A percentile compares a stretch with the other conserved stretches of the same genome.
Evolutionary conservation across 1,139 yeast species (phyloP).

Genomic region (Yamadazyma atmosphaerica): DNA sequence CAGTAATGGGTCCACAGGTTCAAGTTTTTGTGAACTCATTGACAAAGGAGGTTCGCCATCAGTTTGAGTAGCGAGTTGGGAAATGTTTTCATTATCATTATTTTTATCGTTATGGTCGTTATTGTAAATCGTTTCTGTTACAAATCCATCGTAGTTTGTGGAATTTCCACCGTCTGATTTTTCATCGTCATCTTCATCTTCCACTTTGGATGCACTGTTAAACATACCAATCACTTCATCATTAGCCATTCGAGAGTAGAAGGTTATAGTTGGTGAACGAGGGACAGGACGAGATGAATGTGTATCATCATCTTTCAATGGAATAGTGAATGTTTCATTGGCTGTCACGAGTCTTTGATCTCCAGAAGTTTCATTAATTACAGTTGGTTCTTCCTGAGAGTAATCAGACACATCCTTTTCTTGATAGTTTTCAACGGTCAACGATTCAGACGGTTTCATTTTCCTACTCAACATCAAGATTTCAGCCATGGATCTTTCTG

Average conservation of each 20-base stretch:
- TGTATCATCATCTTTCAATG: conserved; percentile 30
- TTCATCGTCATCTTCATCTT: conserved; percentile 32
- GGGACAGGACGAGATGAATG: conserved; percentile 21
- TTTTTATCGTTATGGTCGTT: conserved; percentile 6
- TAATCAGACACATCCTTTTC: conserved; percentile 1
- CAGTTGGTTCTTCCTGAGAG: not conserved
- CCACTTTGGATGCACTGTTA: conserved; percentile 54
- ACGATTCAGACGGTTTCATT: too few relatives aligned
- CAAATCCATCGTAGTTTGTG: conserved; percentile 50
- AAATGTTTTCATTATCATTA: too few relatives aligned
- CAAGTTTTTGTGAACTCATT: conserved; percentile 1
- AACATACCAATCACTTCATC: conserved; percentile 78
- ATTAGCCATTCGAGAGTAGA: conserved; percentile 73
- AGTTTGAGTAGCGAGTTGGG: not conserved
- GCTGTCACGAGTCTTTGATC: not conserved
- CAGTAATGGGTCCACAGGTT: conserved; percentile 33
- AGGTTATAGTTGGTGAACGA: conserved; percentile 75
- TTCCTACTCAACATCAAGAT: conserved; percentile 41
- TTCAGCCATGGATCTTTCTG: conserved; percentile 62
- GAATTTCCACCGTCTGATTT: conserved; percentile 24
- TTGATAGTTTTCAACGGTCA: too few relatives aligned
- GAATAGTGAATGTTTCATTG: conserved; percentile 31
- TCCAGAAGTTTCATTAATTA: not conserved
- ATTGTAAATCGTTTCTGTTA: conserved; percentile 48
- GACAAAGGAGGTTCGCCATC: conserved; percentile 5